A percentile compares a stretch with the other conserved stretches of the same genome.
Conservation (phyloP, 768 basidiomycete species). For the Lactifluus subvellereus region DNA sequence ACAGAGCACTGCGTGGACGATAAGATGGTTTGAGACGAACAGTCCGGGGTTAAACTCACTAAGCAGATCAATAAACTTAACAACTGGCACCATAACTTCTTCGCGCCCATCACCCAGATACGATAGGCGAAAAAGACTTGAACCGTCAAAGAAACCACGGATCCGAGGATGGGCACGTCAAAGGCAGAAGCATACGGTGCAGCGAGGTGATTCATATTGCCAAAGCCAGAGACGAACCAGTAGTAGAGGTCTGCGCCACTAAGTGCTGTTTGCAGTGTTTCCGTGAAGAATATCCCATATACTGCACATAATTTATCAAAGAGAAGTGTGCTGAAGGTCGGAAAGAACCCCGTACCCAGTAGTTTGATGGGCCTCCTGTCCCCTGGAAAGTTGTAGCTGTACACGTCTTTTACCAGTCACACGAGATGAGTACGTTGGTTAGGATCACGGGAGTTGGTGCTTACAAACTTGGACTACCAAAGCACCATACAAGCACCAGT, state of each 20-base stretch:
- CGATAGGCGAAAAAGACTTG: conserved; percentile 33
- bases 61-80: background rate
- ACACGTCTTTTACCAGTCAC: conserved; percentile 2
- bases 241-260: conserved; percentile 29
- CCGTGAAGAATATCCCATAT: conserved; percentile 26
- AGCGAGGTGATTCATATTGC: conserved; percentile 26
- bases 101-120: conserved; percentile 23
- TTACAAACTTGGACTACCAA: conserved; percentile 30
- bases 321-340: background rate
- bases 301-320: conserved; percentile 21
- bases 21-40: background rate
- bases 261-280: conserved; percentile 27
- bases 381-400: conserved; percentile 11
- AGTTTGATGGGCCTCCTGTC: conserved; percentile 1
- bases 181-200: conserved; percentile 25
- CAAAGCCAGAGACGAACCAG: conserved; percentile 31
- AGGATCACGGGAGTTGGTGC: background rate
- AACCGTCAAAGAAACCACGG: conserved; percentile 27
- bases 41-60: background rate
- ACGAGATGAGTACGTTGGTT: background rate
- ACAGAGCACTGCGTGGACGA: background rate
- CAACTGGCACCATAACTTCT: background rate
- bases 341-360: background rate
- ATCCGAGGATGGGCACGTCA: conserved; percentile 29
- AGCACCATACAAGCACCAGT: conserved; percentile 29